A percentile compares a stretch with the other conserved stretches of the same genome.
Conservation (phyloP, 257 asterid genomes). For the Henckelia pumila region DNA sequence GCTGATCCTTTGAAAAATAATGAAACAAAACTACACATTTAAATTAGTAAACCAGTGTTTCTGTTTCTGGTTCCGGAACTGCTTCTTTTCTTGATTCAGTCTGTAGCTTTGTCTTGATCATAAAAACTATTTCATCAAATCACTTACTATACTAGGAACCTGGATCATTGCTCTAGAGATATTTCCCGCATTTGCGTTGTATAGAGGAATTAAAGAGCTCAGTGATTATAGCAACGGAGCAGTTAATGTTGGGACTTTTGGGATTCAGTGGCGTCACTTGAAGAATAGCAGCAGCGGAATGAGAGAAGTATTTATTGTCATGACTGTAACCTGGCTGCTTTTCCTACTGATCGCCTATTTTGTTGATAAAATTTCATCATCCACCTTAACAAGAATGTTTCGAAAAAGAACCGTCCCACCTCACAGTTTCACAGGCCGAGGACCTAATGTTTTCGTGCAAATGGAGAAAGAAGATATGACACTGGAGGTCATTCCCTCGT, state of each 20-base stretch:
- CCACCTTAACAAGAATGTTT: constrained; percentile 23
- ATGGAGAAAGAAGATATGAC: constrained; percentile 36
- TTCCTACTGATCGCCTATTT: constrained; percentile 30
- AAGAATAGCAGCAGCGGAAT: constrained; percentile 33
- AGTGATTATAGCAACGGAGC: constrained; percentile 16
- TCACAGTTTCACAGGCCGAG: constrained; percentile 8
- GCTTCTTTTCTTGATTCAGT: neutral
- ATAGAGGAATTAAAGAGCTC: constrained; percentile 39
- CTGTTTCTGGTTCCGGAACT: neutral
- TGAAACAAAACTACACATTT: too few relatives aligned
- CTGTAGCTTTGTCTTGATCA: neutral
- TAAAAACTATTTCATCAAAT: too few relatives aligned
- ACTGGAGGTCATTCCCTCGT: constrained; percentile 30
- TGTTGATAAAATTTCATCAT: constrained; percentile 23
- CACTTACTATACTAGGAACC: constrained; percentile 22
- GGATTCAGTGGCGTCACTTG: constrained; percentile 36
- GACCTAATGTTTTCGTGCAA: constrained; percentile 26
- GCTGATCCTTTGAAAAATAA: neutral
- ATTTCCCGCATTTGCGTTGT: constrained; percentile 37
- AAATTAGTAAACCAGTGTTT: too few relatives aligned
- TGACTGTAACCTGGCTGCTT: constrained; percentile 36
- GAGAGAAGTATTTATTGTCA: constrained; percentile 39
- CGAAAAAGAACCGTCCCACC: constrained; percentile 18
- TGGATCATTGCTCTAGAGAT: constrained; percentile 37
- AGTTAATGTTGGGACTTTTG: constrained; percentile 29